Base-by-base conservation (phyloP, 352 stramenopile species). In the Blastocystis sp. region DNA sequence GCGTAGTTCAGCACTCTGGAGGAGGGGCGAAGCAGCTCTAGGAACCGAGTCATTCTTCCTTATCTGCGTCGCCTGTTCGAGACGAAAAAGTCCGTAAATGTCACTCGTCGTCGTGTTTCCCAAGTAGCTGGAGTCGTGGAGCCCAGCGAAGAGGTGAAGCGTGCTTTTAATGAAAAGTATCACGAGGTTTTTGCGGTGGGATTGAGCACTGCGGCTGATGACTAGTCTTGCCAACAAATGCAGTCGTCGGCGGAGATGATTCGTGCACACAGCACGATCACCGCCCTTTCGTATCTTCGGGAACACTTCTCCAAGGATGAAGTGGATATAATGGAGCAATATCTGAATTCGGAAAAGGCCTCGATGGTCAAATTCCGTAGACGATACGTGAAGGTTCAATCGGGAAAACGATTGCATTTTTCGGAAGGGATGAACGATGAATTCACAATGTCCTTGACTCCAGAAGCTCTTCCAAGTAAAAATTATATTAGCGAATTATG, bases 251-350 rank as follows among this genome's bases (percentile, higher is more conserved):
- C 11, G 11, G 70, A 81, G 39, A 56, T 65, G 50, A 43, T 81
- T 18, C 41, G 45, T 8, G 70, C 45, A 41, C 70, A 81, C 30
- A 65, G 70, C 45, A 41, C 45, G 43, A 41, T 63, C 39, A 34
- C 8, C 3, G 70, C 70, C 9, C 13, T 81, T 9, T 18, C 37
- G 26, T 37, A 81, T 16, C 55, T 81, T 43, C 47, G 30, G 13
- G 70, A 81, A n/a, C 70, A 56, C 55, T 81, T 81, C 70, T 47
- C 70, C 20, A 81, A 81, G 55, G 70, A 81, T 34, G 34, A 41
- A 20, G 70, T 81, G 50, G 70, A 81, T 56, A 13, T 65, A 18
- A 24, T 81, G 39, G 70, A 81, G 55, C 41, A 81, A 41, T 81
- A 81, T 56, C 39, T 81, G 70, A 16, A 63, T 26, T 20, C 41